These are phyloP conservation scores for Annulohypoxylon moriforme DNA, from an alignment of 495 filamentous ascomycete species.

Conservation along the genomic window DNA sequence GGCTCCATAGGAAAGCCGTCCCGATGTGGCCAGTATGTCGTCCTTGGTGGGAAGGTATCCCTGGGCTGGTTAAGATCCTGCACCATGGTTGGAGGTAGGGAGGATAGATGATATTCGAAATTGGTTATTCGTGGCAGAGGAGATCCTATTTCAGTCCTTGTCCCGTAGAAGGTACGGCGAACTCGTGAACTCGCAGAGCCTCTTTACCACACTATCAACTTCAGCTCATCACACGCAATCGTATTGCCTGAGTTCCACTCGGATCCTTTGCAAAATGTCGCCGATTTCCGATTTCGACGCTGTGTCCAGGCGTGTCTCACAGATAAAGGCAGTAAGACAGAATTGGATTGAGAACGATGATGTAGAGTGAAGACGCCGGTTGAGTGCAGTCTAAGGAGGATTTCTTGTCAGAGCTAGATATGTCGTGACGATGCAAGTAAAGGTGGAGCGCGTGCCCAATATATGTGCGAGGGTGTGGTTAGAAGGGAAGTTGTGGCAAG, in stretches of 20 bases:
- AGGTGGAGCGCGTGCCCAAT: slow-evolving; percentile 37
- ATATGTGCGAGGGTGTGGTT: slow-evolving; percentile 44
- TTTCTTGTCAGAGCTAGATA: slow-evolving; percentile 42
- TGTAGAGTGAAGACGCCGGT: slow-evolving; percentile 31
- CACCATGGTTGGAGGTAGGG: slow-evolving; percentile 38
- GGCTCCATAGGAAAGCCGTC: slow-evolving; percentile 38
- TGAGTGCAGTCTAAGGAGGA: slow-evolving; percentile 31
- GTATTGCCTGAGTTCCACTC: slow-evolving; percentile 15
- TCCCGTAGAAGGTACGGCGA: slow-evolving; percentile 6
- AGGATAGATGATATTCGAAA: not conserved
- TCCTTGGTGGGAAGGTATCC: slow-evolving; percentile 38
- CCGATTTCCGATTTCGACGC: slow-evolving; percentile 37
- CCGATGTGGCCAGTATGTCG: slow-evolving; percentile 30
- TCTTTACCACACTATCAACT: slow-evolving; percentile 20
- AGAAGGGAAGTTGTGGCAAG: slow-evolving; percentile 31
- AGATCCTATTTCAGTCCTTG: slow-evolving; percentile 18
- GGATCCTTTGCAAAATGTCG: slow-evolving; percentile 27
- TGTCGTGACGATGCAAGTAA: slow-evolving; percentile 33
- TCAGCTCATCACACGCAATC: slow-evolving; percentile 34
- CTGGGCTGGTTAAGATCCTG: slow-evolving; percentile 36
- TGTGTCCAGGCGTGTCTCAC: slow-evolving; percentile 34
- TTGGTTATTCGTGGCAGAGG: slow-evolving; percentile 4
- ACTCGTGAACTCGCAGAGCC: slow-evolving; percentile 26
- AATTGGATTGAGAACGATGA: slow-evolving; percentile 25
- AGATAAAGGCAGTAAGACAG: slow-evolving; percentile 24